These are phyloP conservation scores for Solanum pimpinellifolium DNA, from an alignment of 257 asterid species.

Conservation along the genomic window DNA sequence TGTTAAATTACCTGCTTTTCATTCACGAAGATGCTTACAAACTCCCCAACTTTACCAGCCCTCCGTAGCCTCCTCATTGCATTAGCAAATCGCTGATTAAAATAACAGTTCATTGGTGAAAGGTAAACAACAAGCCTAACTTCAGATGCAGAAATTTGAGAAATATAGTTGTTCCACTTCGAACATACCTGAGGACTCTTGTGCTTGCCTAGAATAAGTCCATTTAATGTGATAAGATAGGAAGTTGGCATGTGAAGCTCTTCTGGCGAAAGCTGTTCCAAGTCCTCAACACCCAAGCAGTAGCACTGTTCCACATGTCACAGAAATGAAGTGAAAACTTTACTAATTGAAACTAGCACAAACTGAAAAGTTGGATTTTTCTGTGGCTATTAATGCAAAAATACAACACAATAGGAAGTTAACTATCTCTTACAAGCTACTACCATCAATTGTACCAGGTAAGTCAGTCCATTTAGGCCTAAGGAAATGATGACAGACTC, in stretches of 20 bases:
- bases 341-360: neutral
- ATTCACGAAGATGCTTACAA: slow-evolving; percentile 82
- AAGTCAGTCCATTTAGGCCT: neutral
- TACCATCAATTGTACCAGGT: neutral
- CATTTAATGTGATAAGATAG: slow-evolving; percentile 65
- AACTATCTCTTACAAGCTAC: neutral
- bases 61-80: slow-evolving; percentile 80
- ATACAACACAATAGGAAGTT: neutral
- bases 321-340: neutral
- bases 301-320: slow-evolving; percentile 38
- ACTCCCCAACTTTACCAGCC: slow-evolving; percentile 85
- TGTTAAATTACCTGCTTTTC: slow-evolving; percentile 61
- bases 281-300: slow-evolving; percentile 65
- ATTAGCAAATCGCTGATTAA: slow-evolving; percentile 49
- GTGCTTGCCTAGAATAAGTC: slow-evolving; percentile 96
- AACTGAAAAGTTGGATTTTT: neutral
- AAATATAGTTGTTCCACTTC: neutral
- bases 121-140: neutral
- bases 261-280: slow-evolving; percentile 81
- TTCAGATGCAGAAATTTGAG: neutral
- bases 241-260: slow-evolving; percentile 86
- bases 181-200: slow-evolving; percentile 54
- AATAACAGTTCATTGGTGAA: neutral
- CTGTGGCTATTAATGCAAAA: neutral
- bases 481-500: neutral